Conservation (phyloP, 148 eudicot genomes). For the Chenopodium quinoa region DNA sequence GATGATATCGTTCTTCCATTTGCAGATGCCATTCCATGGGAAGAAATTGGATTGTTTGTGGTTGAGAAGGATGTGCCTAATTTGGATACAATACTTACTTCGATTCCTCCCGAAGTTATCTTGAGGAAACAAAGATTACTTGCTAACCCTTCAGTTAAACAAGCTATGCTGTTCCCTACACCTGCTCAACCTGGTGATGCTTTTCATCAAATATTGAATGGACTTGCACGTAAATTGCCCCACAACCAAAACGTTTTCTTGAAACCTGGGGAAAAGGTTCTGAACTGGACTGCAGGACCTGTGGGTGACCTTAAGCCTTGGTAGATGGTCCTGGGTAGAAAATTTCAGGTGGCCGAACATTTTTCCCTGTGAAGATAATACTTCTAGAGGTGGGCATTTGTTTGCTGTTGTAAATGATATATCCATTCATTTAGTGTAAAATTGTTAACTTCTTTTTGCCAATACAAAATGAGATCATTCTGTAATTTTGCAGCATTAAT, state of each 20-base stretch:
- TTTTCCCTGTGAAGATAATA: neutral
- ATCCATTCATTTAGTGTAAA: slow-evolving; percentile 13
- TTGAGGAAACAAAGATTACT: slow-evolving; percentile 91
- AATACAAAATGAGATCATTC: slow-evolving; percentile 1
- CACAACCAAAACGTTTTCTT: slow-evolving; percentile 60
- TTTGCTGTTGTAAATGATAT: slow-evolving; percentile 32
- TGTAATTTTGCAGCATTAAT: neutral
- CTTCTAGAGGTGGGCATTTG: slow-evolving; percentile 11
- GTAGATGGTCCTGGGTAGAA: slow-evolving; percentile 34
- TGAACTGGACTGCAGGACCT: slow-evolving; percentile 98
- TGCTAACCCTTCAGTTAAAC: slow-evolving; percentile 95
- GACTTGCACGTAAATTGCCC: slow-evolving; percentile 92
- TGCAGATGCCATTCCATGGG: slow-evolving; percentile 99
- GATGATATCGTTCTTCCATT: slow-evolving; percentile 95
- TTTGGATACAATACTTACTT: slow-evolving; percentile 77
- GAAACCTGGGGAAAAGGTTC: slow-evolving; percentile 58
- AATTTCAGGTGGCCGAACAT: slow-evolving; percentile 4
- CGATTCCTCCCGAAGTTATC: slow-evolving; percentile 80
- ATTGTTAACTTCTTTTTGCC: neutral
- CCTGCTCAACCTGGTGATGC: slow-evolving; percentile 97
- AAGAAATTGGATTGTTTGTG: slow-evolving; percentile 87
- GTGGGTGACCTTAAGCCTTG: slow-evolving; percentile 92
- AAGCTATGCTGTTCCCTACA: slow-evolving; percentile 95
- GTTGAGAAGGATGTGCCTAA: slow-evolving; percentile 91
- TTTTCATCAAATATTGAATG: slow-evolving; percentile 93